Conservation (phyloP, 768 basidiomycete species). For the Trametes coccinea region DNA sequence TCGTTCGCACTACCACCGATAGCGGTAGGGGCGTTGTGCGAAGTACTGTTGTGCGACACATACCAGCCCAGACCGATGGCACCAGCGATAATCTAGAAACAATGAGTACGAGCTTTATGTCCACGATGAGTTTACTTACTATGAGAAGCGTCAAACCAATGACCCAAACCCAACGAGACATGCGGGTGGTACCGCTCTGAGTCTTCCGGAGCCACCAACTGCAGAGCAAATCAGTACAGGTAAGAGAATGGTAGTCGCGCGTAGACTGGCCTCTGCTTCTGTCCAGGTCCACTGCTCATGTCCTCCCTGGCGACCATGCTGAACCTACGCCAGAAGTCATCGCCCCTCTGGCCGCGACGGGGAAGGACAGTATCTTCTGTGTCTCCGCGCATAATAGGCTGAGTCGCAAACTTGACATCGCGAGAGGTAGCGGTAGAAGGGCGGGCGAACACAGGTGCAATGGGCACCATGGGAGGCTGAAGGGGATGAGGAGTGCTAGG, state of each 20-base stretch:
- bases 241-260: background rate
- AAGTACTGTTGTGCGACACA: slow-evolving; percentile 49
- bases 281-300: slow-evolving; percentile 37
- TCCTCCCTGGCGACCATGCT: slow-evolving; percentile 80
- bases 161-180: slow-evolving; percentile 72
- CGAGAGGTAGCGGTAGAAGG: slow-evolving; percentile 43
- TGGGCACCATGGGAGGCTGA: slow-evolving; percentile 75
- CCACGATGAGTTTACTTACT: slow-evolving; percentile 36
- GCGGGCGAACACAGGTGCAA: slow-evolving; percentile 74
- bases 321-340: slow-evolving; percentile 87
- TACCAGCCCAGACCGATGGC: slow-evolving; percentile 64
- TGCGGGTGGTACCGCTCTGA: slow-evolving; percentile 47
- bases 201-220: slow-evolving; percentile 74
- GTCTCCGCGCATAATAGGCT: slow-evolving; percentile 66
- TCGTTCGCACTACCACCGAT: slow-evolving; percentile 59
- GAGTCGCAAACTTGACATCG: slow-evolving; percentile 51
- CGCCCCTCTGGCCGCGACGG: slow-evolving; percentile 68
- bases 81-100: slow-evolving; percentile 46
- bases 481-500: slow-evolving; percentile 70
- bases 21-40: slow-evolving; percentile 55
- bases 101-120: background rate
- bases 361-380: slow-evolving; percentile 69
- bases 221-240: background rate
- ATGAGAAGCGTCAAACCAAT: slow-evolving; percentile 59
- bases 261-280: slow-evolving; percentile 43